Base-by-base conservation (phyloP, 2,329 filamentous ascomycete species). In the Aspergillus sp. region DNA sequence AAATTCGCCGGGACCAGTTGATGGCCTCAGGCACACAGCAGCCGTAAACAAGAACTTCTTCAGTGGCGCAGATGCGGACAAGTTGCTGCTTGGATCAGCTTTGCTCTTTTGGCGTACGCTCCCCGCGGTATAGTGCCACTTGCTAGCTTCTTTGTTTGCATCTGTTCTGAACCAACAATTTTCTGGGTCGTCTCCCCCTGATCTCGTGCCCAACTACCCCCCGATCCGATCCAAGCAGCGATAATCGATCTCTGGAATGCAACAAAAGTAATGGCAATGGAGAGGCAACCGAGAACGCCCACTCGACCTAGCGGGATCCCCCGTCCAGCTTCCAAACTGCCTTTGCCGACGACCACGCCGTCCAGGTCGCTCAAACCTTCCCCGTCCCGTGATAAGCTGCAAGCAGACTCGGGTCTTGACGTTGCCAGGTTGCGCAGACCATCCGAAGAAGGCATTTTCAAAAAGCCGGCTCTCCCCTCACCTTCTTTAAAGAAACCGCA, bases 321-420 rank as follows among this genome's bases (percentile, higher is more conserved):
- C 48, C 70, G 77, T 40, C 69, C 72, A 36, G 56, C 61, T 39
- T 80, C 77, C 26, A 72, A 74, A 53, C 66, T 81, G 41, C 78
- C 78, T 8, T 65, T 79, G 50, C 76, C 71, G 27, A 69, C 64
- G 29, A 49, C 69, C 39, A 64, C 67, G 38, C 54, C 57, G 36
- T 56, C 65, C 33, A 68, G 65, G 49, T 65, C 70, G 30, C 57
- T 77, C 46, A 71, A 71, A 44, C 64, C 73, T 10, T 68, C 74
- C 43, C 70, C 64, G 5, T 77, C 74, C 6, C 67, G 66, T 54
- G 75, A 76, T 33, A 71, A 68, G 50, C 59, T 75, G 29, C 67
- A 68, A 51, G 59, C 67, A 50, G 62, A 71, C 41, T 57, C 62
- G 7, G 69, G 68, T 4, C 48, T 72, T 10, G 61, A 69, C 41